A percentile compares a stretch with the other conserved stretches of the same genome.
These are phyloP conservation scores for Venturia pyrina DNA, from an alignment of 2,329 filamentous ascomycete species.

Conservation along the genomic window DNA sequence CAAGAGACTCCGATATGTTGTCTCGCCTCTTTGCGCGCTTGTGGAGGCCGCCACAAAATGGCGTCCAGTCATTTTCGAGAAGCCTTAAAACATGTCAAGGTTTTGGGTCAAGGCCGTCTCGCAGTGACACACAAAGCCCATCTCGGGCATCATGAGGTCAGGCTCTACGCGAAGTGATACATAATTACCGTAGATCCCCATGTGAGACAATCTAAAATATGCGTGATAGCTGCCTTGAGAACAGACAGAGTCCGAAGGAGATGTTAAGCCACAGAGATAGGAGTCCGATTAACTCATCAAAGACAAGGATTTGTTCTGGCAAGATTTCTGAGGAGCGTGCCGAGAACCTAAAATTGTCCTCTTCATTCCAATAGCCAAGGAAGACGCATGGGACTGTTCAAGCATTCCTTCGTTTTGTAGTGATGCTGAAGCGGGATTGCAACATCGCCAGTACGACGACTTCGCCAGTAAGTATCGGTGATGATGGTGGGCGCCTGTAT, in stretches of 20 bases:
- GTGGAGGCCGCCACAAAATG: background rate
- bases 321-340: background rate
- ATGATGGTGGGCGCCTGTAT: too few species aligned
- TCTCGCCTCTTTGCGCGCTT: background rate
- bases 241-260: background rate
- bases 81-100: too few species aligned
- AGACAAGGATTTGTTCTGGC: background rate
- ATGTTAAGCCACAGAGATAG: background rate
- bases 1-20: background rate
- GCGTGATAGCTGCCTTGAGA: background rate
- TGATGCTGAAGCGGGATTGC: too few species aligned
- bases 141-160: background rate
- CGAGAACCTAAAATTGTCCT: too few species aligned
- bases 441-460: too few species aligned
- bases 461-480: too few species aligned
- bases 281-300: background rate
- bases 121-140: too few species aligned
- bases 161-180: background rate
- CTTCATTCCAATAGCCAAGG: too few species aligned
- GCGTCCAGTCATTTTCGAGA: background rate
- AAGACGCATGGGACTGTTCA: too few species aligned
- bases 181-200: background rate
- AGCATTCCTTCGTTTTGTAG: too few species aligned
- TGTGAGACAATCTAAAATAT: background rate
- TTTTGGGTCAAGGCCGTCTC: too few species aligned